Evolutionary conservation across 169 alveolate genomes (phyloP).

Genomic region (Eimeria zaria): DNA sequence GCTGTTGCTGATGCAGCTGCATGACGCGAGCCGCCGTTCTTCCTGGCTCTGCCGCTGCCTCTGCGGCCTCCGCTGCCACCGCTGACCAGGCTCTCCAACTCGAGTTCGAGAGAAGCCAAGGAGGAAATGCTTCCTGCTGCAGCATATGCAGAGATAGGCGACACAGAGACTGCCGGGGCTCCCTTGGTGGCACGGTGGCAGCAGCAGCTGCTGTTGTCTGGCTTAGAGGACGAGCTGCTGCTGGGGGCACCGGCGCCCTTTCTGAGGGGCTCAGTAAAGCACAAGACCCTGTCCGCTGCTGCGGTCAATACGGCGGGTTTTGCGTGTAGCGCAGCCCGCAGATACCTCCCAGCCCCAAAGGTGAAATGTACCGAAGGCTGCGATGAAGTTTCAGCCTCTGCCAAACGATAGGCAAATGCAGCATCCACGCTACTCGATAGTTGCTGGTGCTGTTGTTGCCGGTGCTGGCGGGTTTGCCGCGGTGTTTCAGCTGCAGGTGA

Average conservation of each 20-base stretch:
- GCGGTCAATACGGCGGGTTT: slow-evolving; percentile 56
- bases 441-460: slow-evolving; percentile 20
- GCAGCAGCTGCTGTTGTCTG: not conserved
- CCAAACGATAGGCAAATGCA: not conserved
- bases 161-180: not conserved
- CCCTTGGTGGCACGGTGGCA: slow-evolving; percentile 4
- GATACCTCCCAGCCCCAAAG: slow-evolving; percentile 32
- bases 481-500: not conserved
- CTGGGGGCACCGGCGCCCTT: not conserved
- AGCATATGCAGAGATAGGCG: slow-evolving; percentile 29
- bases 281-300: slow-evolving; percentile 39
- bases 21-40: slow-evolving; percentile 45
- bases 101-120: slow-evolving; percentile 41
- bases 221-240: not conserved
- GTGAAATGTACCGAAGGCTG: slow-evolving; percentile 32
- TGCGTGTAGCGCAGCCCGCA: slow-evolving; percentile 23
- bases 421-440: not conserved
- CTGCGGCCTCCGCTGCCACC: slow-evolving; percentile 73
- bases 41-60: slow-evolving; percentile 61
- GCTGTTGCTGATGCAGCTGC: slow-evolving; percentile 30
- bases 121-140: slow-evolving; percentile 65
- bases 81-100: slow-evolving; percentile 63
- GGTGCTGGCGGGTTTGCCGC: not conserved
- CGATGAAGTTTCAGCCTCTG: not conserved
- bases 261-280: slow-evolving; percentile 23